Conservation (phyloP, 2,329 filamentous ascomycete genomes). For the Phaeosphaeria sp. region DNA sequence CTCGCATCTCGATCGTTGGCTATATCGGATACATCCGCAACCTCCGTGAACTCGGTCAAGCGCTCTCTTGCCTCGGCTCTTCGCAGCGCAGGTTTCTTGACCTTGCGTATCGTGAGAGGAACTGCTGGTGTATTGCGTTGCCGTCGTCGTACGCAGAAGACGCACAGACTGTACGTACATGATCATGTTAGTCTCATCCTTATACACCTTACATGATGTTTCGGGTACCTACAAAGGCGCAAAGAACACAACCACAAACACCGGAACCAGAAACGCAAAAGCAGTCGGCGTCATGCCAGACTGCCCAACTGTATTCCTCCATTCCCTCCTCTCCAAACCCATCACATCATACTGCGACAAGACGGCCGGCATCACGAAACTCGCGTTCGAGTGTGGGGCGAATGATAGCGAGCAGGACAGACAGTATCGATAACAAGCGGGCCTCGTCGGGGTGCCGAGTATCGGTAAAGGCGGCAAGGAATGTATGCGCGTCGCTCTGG, state of each 20-base stretch:
- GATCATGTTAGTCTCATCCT: too few species aligned
- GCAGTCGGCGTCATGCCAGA: constrained; percentile 35
- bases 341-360: background rate
- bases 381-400: background rate
- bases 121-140: constrained; percentile 8
- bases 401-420: too few species aligned
- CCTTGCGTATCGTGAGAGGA: constrained; percentile 1
- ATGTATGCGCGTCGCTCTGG: background rate
- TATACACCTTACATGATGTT: too few species aligned
- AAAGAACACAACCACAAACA: constrained; percentile 36
- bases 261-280: constrained; percentile 36
- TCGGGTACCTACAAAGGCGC: constrained; percentile 39
- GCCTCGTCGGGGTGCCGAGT: background rate
- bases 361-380: constrained; percentile 17
- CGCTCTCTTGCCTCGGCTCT: constrained; percentile 30
- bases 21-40: constrained; percentile 15
- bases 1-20: background rate
- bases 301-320: constrained; percentile 22
- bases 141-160: constrained; percentile 29
- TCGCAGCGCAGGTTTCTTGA: constrained; percentile 24
- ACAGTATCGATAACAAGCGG: background rate
- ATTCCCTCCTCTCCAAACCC: constrained; percentile 18
- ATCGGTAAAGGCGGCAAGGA: constrained; percentile 1
- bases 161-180: constrained; percentile 17
- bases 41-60: constrained; percentile 28